These are phyloP conservation scores for Endoconidiophora polonica DNA, from an alignment of 2,329 filamentous ascomycete species.

Conservation along the genomic window DNA sequence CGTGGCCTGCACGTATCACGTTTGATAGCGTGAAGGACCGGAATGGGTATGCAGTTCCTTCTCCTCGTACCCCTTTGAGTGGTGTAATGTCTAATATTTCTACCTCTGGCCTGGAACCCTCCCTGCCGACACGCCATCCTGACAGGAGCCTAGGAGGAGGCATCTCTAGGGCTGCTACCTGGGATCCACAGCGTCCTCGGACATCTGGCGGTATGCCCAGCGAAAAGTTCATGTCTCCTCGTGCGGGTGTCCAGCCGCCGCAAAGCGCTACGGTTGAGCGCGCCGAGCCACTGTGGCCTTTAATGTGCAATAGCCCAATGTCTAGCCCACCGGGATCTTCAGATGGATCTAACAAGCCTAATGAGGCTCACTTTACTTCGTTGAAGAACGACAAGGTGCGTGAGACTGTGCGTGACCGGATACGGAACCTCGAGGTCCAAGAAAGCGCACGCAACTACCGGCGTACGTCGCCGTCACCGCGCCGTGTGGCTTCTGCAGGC, in stretches of 20 bases:
- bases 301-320: background rate
- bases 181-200: background rate
- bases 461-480: background rate
- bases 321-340: too few species aligned
- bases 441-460: background rate
- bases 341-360: background rate
- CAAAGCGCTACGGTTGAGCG: constrained; percentile 1
- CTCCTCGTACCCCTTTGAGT: background rate
- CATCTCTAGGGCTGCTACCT: constrained; percentile 3
- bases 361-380: background rate
- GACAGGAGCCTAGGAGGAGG: background rate
- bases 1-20: constrained; percentile 6
- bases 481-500: background rate
- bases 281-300: constrained; percentile 3
- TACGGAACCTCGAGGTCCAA: constrained; percentile 9
- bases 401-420: constrained; percentile 5
- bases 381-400: background rate
- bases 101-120: background rate
- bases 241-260: constrained; percentile 1
- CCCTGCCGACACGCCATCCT: constrained; percentile 4
- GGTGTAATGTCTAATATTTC: background rate
- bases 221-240: constrained; percentile 4
- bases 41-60: constrained; percentile 5
- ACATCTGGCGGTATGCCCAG: background rate
- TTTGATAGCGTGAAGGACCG: constrained; percentile 7